phyloP scores from a whole-genome alignment of 768 basidiomycete species.

The Filobasidium wieringae region DNA sequence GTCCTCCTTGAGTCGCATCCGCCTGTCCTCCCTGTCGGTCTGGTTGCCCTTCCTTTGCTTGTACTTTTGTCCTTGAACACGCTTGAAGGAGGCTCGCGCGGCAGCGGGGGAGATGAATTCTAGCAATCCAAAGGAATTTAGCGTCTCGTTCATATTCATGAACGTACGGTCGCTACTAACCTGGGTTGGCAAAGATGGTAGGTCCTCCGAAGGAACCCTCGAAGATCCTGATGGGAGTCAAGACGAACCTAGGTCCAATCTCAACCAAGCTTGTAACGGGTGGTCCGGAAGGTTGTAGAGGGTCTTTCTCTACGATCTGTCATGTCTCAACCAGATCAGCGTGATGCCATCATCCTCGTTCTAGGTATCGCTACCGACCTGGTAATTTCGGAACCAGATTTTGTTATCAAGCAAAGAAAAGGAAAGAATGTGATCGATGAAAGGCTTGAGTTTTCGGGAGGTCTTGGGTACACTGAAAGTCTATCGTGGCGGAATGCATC shows the following conservation, averaged over 20 bases:
- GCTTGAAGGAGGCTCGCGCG: conserved; percentile 56
- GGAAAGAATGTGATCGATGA: conserved; percentile 92
- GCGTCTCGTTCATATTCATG: neutral
- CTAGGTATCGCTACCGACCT: conserved; percentile 47
- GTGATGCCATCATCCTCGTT: neutral
- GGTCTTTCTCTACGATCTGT: conserved; percentile 89
- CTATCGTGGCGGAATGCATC: conserved; percentile 42
- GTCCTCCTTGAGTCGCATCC: conserved; percentile 48
- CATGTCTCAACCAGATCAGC: neutral
- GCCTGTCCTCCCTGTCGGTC: conserved; percentile 53
- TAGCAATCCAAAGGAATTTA: conserved; percentile 30
- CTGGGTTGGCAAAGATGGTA: conserved; percentile 89
- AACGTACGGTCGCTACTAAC: conserved; percentile 42
- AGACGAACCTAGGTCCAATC: conserved; percentile 92
- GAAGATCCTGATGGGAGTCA: conserved; percentile 94
- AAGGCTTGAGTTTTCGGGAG: conserved; percentile 87
- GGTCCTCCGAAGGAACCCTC: conserved; percentile 94
- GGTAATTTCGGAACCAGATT: conserved; percentile 99
- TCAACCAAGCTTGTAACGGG: conserved; percentile 81
- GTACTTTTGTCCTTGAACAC: conserved; percentile 70
- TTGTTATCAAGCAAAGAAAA: conserved; percentile 92
- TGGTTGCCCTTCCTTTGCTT: conserved; percentile 67
- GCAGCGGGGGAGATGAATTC: conserved; percentile 88
- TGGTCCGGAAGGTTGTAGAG: conserved; percentile 70
- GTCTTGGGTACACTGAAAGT: conserved; percentile 87